phyloP scores from a whole-genome alignment of 192 early-diverging fungal species.

The Coemansia sp. region DNA sequence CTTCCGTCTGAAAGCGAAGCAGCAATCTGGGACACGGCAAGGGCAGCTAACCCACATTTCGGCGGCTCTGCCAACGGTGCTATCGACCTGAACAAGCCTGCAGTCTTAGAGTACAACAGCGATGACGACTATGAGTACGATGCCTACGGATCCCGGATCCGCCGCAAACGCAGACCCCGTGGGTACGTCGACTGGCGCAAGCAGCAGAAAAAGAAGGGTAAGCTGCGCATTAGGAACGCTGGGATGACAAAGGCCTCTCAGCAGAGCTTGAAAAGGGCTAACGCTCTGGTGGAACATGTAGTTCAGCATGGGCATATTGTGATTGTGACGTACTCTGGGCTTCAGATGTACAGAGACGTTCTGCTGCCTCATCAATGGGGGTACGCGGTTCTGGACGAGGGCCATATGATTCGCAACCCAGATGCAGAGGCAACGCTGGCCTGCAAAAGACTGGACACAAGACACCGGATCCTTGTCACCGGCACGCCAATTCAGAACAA shows the following conservation, averaged over 20 bases:
- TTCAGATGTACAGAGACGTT: constrained; percentile 68
- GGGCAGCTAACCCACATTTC: constrained; percentile 12
- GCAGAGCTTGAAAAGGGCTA: constrained; percentile 26
- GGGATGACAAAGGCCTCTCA: constrained; percentile 10
- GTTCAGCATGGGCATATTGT: constrained; percentile 70
- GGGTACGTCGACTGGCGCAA: constrained; percentile 39
- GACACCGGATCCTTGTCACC: constrained; percentile 72
- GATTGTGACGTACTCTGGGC: constrained; percentile 83
- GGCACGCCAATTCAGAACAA: constrained; percentile 85
- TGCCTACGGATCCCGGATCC: constrained; percentile 46
- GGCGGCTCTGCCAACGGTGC: background rate
- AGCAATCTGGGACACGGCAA: constrained; percentile 16
- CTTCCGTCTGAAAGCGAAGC: constrained; percentile 3
- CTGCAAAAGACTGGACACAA: constrained; percentile 71
- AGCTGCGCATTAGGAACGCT: background rate
- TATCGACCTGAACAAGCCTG: background rate
- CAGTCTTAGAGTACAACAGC: constrained; percentile 25
- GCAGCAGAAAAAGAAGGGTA: constrained; percentile 19
- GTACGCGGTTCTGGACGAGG: constrained; percentile 91
- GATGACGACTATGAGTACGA: constrained; percentile 53
- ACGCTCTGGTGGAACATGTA: constrained; percentile 34
- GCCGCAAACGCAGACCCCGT: constrained; percentile 50
- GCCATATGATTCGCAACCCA: constrained; percentile 95
- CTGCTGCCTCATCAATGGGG: constrained; percentile 79
- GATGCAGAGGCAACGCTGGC: constrained; percentile 80